A percentile compares a stretch with the other conserved stretches of the same genome.
These are phyloP conservation scores for Setaria italica DNA, from an alignment of 202 grass and related monocot species.

Conservation along the genomic window DNA sequence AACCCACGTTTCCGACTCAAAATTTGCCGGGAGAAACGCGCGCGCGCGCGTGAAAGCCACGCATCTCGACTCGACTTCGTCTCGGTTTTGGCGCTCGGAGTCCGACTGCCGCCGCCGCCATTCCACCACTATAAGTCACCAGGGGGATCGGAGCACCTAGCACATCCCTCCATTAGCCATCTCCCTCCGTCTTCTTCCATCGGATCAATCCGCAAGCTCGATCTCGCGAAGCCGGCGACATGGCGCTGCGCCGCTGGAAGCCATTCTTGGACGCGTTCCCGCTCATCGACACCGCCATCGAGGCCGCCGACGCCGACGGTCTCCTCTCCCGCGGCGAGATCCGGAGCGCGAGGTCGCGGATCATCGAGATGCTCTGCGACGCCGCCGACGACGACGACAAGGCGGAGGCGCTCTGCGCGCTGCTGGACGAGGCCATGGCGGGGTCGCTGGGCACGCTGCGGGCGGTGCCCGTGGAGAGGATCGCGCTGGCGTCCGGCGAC, in stretches of 20 bases:
- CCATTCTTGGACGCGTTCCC: not conserved
- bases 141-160: not conserved
- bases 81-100: not conserved
- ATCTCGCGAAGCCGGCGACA: not conserved
- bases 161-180: not conserved
- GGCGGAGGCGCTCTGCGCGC: not conserved
- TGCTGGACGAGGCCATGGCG: not conserved
- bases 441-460: not conserved
- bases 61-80: too few species aligned
- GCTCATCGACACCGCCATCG: not conserved
- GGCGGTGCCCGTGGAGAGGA: not conserved
- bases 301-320: not conserved
- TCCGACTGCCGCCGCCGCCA: not conserved
- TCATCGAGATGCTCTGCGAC: not conserved
- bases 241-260: conserved; percentile 3
- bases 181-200: not conserved
- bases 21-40: too few species aligned
- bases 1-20: too few species aligned
- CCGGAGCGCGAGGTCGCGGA: not conserved
- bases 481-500: not conserved
- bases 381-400: not conserved
- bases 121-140: not conserved
- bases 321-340: not conserved
- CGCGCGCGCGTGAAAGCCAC: not conserved
- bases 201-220: not conserved